Evolutionary conservation across 2,329 filamentous ascomycete species (phyloP), one percentile per base, ranked within the genome.

Genomic region (Fusarium citri): DNA sequence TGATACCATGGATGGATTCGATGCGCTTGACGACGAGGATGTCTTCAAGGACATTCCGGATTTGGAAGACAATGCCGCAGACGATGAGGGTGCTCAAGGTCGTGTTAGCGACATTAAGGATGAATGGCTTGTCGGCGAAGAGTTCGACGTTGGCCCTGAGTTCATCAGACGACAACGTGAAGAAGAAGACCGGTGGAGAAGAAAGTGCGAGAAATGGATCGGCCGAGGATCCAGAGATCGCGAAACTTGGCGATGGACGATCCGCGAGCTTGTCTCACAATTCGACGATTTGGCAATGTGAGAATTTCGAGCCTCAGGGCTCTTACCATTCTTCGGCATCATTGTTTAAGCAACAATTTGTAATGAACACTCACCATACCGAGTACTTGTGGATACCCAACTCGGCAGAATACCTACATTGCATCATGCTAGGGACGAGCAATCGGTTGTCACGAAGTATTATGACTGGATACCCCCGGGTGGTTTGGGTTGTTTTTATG

Each of bases 11-110:
- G 88, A 90, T 68, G 86, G 86, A 1, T 89, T 91, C 63, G 88
- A 93, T 59, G 91, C 90, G 23, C 81, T 92, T 18, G 93, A 97
- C 46, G 94, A 97, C 54, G 94, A 97, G 63, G 94, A 98, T 78
- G 92, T 95, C 9, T 98, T 98, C 80, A 95, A 94, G 64, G 94
- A 94, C 61, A 91, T 98, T n/a, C 94, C 94, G 12, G 94, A 98
- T 76, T 87, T 98, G 6, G 92, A 95, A 69, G 95, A 98, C 64
- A 84, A 82, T 40, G 77, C 82, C 20, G 83, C 83, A 46, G 85
- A 86, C 15, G 84, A 84, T 10, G 84, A 86, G 14, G 80, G 80
- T 10, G 81, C 82, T 23, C 79, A 82, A 41, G 84, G 84, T 47
- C 86, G 88, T 22, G 82, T 83, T 72, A 89, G 87, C 74, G 89